Evolutionary conservation across 176 grass and related monocot species (phyloP).

Genomic region (Cocos nucifera): DNA sequence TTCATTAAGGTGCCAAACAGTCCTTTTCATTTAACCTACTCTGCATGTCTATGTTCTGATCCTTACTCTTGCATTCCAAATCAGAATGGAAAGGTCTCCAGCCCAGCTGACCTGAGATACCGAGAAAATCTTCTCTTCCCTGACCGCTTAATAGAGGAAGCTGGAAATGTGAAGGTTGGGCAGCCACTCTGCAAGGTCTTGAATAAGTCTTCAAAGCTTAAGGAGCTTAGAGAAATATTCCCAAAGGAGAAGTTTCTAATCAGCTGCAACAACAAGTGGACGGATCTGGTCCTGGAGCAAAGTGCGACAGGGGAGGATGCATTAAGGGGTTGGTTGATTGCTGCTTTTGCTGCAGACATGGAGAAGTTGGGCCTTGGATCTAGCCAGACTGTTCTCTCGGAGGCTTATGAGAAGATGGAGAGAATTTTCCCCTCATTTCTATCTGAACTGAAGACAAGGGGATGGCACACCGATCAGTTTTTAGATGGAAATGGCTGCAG

Average conservation of each 20-base stretch:
- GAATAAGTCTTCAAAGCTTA: conserved; percentile 22
- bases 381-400: conserved; percentile 17
- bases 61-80: conserved; percentile 11
- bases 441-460: conserved; percentile 50
- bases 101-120: conserved; percentile 76
- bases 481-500: conserved; percentile 69
- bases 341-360: conserved; percentile 67
- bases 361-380: conserved; percentile 29
- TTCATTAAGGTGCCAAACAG: conserved; percentile 58
- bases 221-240: conserved; percentile 46
- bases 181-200: conserved; percentile 36
- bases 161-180: conserved; percentile 62
- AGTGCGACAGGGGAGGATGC: conserved; percentile 69
- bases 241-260: conserved; percentile 67
- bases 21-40: background rate
- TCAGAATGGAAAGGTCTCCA: conserved; percentile 73
- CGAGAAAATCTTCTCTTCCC: conserved; percentile 63
- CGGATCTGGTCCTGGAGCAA: conserved; percentile 73
- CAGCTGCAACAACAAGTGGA: conserved; percentile 22
- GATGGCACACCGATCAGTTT: conserved; percentile 92
- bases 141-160: conserved; percentile 60
- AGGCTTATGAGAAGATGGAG: conserved; percentile 60
- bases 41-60: background rate
- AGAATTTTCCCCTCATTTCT: conserved; percentile 51
- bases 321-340: conserved; percentile 69